Evolutionary conservation across 208 protist genomes (phyloP).

Genomic region (Acanthamoeba sp.): DNA sequence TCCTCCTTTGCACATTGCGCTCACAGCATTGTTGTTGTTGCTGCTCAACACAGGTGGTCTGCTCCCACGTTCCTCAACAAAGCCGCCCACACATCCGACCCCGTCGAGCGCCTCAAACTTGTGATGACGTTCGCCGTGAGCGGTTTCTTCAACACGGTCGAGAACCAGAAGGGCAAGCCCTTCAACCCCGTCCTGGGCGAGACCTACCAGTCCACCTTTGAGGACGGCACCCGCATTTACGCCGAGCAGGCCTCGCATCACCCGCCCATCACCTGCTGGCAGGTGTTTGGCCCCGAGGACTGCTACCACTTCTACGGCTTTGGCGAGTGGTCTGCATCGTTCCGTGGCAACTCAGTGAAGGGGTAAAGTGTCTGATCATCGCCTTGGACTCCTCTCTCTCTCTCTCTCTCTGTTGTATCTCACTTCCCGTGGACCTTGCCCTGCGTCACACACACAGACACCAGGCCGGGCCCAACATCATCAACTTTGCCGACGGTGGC

Average conservation of each 20-base stretch:
- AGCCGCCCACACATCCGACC: conserved; percentile 77
- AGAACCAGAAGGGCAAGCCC: conserved; percentile 75
- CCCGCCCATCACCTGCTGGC: conserved; percentile 79
- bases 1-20: not conserved
- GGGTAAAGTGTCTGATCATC: not conserved
- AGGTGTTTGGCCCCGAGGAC: conserved; percentile 61
- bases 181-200: conserved; percentile 83
- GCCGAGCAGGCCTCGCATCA: conserved; percentile 81
- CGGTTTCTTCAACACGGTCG: conserved; percentile 75
- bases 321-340: conserved; percentile 72
- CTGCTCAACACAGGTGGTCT: not conserved
- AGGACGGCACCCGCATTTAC: conserved; percentile 76
- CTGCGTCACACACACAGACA: not conserved
- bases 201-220: conserved; percentile 77
- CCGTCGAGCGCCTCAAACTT: conserved; percentile 80
- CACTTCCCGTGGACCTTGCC: too few species aligned
- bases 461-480: conserved; percentile 77
- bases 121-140: conserved; percentile 77
- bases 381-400: not conserved
- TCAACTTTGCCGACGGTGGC: conserved; percentile 81
- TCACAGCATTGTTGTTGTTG: not conserved
- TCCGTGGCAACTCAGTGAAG: conserved; percentile 78
- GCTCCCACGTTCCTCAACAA: conserved; percentile 77
- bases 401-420: not conserved
- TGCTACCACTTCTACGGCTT: conserved; percentile 76